Evolutionary conservation across 1,139 yeast species (phyloP).

Genomic region (Blastobotrys malaysiensis): DNA sequence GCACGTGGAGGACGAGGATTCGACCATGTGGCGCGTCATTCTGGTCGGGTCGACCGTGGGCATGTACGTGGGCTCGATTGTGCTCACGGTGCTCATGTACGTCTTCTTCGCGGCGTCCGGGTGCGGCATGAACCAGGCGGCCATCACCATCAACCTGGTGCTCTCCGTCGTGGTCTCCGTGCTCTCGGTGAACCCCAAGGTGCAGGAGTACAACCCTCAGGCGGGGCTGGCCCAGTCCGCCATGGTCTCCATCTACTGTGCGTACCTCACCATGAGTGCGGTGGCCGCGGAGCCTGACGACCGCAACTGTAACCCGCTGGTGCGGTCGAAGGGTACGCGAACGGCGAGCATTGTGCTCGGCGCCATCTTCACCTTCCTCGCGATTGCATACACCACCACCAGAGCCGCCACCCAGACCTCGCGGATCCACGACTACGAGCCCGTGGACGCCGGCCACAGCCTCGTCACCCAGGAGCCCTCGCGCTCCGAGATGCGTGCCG

Average conservation of each 20-base stretch:
- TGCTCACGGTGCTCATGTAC: constrained; percentile 74
- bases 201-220: constrained; percentile 89
- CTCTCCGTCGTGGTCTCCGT: constrained; percentile 59
- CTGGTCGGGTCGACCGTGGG: constrained; percentile 79
- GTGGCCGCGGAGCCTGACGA: constrained; percentile 97
- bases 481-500: constrained; percentile 73
- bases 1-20: constrained; percentile 82
- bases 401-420: constrained; percentile 68
- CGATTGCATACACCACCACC: constrained; percentile 95
- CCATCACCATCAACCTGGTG: constrained; percentile 70
- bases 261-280: constrained; percentile 87
- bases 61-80: constrained; percentile 73
- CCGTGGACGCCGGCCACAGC: constrained; percentile 32
- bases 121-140: constrained; percentile 86
- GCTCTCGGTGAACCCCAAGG: constrained; percentile 70
- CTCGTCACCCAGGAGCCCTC: constrained; percentile 51
- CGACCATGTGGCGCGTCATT: constrained; percentile 74
- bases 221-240: constrained; percentile 97
- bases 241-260: constrained; percentile 91
- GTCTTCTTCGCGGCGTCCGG: constrained; percentile 78
- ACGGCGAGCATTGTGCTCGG: constrained; percentile 86
- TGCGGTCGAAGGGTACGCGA: constrained; percentile 84
- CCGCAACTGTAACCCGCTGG: constrained; percentile 80
- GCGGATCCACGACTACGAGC: constrained; percentile 29
- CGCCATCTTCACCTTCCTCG: constrained; percentile 87